phyloP scores from a whole-genome alignment of 2,329 filamentous ascomycete genomes.

The Botrytis squamosa region DNA sequence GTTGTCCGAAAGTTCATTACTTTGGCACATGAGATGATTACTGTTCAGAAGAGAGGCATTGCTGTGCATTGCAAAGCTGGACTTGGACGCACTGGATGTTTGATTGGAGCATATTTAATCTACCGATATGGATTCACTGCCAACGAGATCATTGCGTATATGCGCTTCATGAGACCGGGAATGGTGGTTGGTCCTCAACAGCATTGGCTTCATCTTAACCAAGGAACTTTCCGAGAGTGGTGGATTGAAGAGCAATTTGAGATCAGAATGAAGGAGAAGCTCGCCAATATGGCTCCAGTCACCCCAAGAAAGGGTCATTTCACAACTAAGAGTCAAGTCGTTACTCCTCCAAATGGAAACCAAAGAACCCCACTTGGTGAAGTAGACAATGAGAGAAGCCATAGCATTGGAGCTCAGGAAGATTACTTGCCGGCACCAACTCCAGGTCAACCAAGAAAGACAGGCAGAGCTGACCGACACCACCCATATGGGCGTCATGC shows the following conservation, averaged over 20 bases:
- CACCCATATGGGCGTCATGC: conserved; percentile 66
- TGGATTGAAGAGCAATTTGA: conserved; percentile 69
- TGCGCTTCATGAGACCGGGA: conserved; percentile 97
- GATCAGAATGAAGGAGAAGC: conserved; percentile 52
- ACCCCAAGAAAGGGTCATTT: conserved; percentile 59
- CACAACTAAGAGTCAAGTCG: conserved; percentile 66
- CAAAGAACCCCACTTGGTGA: conserved; percentile 87
- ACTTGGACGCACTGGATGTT: conserved; percentile 87
- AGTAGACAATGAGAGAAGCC: conserved; percentile 73
- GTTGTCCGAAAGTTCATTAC: conserved; percentile 95
- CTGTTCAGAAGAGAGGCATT: conserved; percentile 84
- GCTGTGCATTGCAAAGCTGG: conserved; percentile 99
- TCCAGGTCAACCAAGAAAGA: conserved; percentile 92
- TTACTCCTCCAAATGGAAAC: conserved; percentile 80
- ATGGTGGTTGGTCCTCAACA: conserved; percentile 99
- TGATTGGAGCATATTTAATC: conserved; percentile 96
- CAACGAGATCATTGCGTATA: conserved; percentile 95
- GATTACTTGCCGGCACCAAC: conserved; percentile 94
- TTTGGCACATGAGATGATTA: conserved; percentile 92
- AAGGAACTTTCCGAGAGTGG: conserved; percentile 97
- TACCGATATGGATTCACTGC: conserved; percentile 97
- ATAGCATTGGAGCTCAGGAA: conserved; percentile 68
- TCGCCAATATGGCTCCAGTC: conserved; percentile 49
- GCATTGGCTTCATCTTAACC: conserved; percentile 98
- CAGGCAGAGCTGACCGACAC: conserved; percentile 69